Evolutionary conservation across 345 rosid species (phyloP).

Genomic region (Eutrema heterophyllum): DNA sequence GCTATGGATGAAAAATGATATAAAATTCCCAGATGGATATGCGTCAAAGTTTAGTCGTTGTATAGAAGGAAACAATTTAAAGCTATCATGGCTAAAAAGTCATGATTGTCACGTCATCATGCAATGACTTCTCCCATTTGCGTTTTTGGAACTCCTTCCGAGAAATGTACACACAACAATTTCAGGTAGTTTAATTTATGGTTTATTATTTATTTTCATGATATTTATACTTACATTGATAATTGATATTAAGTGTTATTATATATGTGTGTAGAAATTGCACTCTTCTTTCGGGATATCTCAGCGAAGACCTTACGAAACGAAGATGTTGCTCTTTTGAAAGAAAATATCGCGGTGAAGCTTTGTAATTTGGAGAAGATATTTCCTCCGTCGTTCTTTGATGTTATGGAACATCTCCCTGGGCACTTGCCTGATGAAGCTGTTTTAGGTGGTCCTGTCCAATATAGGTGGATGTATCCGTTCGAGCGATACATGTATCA

Average conservation of each 20-base stretch:
- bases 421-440: too few relatives aligned
- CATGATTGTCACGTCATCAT: not conserved
- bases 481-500: too few relatives aligned
- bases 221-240: not conserved
- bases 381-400: not conserved
- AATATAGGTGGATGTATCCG: too few relatives aligned
- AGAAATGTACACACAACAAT: not conserved
- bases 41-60: not conserved
- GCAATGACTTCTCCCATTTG: not conserved
- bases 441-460: too few relatives aligned
- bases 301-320: not conserved
- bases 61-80: not conserved
- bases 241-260: not conserved
- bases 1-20: not conserved
- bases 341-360: not conserved
- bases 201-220: not conserved
- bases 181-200: not conserved
- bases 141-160: not conserved
- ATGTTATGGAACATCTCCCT: not conserved
- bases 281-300: not conserved
- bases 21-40: not conserved
- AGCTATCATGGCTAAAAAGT: not conserved
- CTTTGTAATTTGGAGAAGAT: not conserved
- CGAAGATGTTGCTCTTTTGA: not conserved
- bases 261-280: not conserved